These are phyloP conservation scores for Macrophomina tecta DNA, from an alignment of 2,329 filamentous ascomycete species.

Conservation along the genomic window DNA sequence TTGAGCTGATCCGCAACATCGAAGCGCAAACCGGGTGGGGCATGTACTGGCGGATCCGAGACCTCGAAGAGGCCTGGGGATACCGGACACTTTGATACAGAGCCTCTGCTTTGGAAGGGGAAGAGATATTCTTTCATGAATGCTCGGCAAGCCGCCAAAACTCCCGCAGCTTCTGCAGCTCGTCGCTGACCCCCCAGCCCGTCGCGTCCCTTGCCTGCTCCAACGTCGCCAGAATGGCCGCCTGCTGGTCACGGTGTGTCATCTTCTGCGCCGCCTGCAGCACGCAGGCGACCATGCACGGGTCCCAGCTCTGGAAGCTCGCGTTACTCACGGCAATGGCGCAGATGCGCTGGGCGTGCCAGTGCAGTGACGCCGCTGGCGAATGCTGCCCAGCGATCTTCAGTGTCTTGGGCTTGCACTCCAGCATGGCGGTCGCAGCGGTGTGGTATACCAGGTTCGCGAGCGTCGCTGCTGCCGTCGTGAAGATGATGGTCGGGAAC, in stretches of 20 bases:
- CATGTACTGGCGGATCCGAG: slow-evolving; percentile 59
- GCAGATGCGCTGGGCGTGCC: slow-evolving; percentile 58
- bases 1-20: slow-evolving; percentile 56
- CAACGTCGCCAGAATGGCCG: slow-evolving; percentile 49
- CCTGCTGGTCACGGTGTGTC: slow-evolving; percentile 58
- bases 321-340: slow-evolving; percentile 58
- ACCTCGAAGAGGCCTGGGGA: slow-evolving; percentile 52
- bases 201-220: slow-evolving; percentile 48
- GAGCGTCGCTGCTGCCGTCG: slow-evolving; percentile 51
- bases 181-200: slow-evolving; percentile 46
- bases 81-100: slow-evolving; percentile 32
- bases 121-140: slow-evolving; percentile 29
- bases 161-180: slow-evolving; percentile 30
- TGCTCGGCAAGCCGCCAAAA: slow-evolving; percentile 36
- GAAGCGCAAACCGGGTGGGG: slow-evolving; percentile 62
- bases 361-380: slow-evolving; percentile 51
- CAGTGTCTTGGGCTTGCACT: slow-evolving; percentile 56
- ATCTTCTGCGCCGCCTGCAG: slow-evolving; percentile 54
- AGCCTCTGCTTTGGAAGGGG: neutral
- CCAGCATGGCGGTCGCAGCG: slow-evolving; percentile 59
- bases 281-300: slow-evolving; percentile 54
- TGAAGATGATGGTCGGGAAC: slow-evolving; percentile 54
- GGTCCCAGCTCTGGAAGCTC: slow-evolving; percentile 49
- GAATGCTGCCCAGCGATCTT: slow-evolving; percentile 36
- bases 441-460: slow-evolving; percentile 64